phyloP scores from a whole-genome alignment of 1,284 basidiomycete species.

The Apiotrichum mycotoxinovorans region DNA sequence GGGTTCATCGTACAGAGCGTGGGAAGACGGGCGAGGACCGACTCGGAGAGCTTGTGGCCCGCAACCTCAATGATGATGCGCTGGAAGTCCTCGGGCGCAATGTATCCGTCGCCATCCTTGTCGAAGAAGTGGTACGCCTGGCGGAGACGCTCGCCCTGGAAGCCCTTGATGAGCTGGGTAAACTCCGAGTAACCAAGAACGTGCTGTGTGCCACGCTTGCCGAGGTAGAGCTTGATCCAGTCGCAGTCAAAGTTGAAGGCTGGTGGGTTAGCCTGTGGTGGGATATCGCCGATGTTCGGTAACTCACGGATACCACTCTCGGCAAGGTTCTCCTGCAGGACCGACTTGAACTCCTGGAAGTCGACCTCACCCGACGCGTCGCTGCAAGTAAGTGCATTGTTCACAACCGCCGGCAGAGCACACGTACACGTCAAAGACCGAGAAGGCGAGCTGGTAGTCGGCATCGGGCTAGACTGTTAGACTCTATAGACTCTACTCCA shows the following conservation, averaged over 20 bases:
- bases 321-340: constrained; percentile 71
- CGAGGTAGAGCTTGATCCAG: constrained; percentile 91
- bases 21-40: constrained; percentile 81
- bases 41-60: constrained; percentile 89
- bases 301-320: constrained; percentile 60
- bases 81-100: constrained; percentile 86
- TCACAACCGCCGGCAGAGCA: neutral
- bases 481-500: neutral
- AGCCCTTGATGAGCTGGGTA: constrained; percentile 87
- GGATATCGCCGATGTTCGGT: neutral
- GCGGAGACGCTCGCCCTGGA: constrained; percentile 89
- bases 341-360: constrained; percentile 88
- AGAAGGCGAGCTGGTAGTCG: constrained; percentile 93
- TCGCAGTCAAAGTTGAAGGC: constrained; percentile 91
- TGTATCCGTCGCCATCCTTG: constrained; percentile 82
- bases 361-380: constrained; percentile 84
- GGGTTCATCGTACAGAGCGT: constrained; percentile 81
- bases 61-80: constrained; percentile 89
- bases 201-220: constrained; percentile 80
- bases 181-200: constrained; percentile 93
- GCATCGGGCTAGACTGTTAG: constrained; percentile 68
- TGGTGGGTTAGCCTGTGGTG: constrained; percentile 13
- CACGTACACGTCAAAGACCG: constrained; percentile 88
- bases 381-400: constrained; percentile 50
- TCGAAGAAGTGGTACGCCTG: constrained; percentile 91